phyloP scores from a whole-genome alignment of 768 basidiomycete genomes.

The Pulveroboletus sp. region DNA sequence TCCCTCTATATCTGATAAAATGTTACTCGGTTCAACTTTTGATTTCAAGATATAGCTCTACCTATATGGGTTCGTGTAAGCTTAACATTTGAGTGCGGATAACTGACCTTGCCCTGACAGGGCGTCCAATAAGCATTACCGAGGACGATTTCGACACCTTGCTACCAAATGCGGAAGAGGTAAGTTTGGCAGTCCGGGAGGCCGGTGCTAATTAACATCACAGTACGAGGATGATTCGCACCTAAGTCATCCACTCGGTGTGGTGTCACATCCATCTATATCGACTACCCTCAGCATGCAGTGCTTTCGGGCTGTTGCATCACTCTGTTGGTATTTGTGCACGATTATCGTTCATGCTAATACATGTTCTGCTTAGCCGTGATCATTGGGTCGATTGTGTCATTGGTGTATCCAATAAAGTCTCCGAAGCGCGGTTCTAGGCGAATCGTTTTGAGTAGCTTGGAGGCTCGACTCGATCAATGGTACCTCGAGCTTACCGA shows the following conservation, averaged over 20 bases:
- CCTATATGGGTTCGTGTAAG: conserved; percentile 58
- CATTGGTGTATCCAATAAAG: conserved; percentile 66
- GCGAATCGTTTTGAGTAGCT: conserved; percentile 43
- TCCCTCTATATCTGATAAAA: conserved; percentile 3
- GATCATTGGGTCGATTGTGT: conserved; percentile 63
- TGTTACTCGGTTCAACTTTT: conserved; percentile 1
- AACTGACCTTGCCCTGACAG: conserved; percentile 29
- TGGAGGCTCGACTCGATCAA: conserved; percentile 67
- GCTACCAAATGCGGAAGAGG: conserved; percentile 52
- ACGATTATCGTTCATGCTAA: conserved; percentile 1
- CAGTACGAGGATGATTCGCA: conserved; percentile 61
- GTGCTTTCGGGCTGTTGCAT: conserved; percentile 51
- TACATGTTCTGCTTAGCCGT: conserved; percentile 41
- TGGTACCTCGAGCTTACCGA: conserved; percentile 72
- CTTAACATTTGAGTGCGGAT: neutral
- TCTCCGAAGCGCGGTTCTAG: conserved; percentile 41
- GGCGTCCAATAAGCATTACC: conserved; percentile 63
- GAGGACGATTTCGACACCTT: conserved; percentile 69
- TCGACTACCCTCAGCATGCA: conserved; percentile 43
- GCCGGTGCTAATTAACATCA: conserved; percentile 8
- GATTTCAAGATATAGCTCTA: conserved; percentile 54
- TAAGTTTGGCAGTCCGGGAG: conserved; percentile 23
- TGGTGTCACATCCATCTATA: conserved; percentile 38
- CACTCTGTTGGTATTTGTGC: conserved; percentile 46
- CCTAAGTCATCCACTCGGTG: conserved; percentile 41